A percentile compares a stretch with the other conserved stretches of the same genome.
Evolutionary conservation across 768 basidiomycete species (phyloP).

Genomic region (Mycena sanguinolenta): DNA sequence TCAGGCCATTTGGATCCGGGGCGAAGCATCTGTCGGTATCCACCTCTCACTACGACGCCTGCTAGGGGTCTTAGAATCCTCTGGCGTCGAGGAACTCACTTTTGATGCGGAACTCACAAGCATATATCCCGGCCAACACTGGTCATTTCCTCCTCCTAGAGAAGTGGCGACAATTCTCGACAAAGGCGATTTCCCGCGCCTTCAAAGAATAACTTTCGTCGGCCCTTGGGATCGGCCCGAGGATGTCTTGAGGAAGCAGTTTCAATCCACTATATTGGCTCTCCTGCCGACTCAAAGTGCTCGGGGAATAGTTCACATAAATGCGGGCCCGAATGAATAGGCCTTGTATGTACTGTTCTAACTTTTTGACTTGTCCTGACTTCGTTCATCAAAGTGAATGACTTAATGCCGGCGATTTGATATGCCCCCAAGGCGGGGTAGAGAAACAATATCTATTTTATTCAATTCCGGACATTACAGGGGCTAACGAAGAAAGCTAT

Average conservation of each 20-base stretch:
- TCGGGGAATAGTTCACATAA: conserved; percentile 1
- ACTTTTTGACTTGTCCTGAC: not conserved
- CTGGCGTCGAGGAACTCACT: conserved; percentile 12
- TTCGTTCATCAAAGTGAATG: no score
- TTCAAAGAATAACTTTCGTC: conserved; percentile 10
- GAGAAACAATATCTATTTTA: no score
- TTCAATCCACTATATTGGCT: not conserved
- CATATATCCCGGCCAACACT: not conserved
- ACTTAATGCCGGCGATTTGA: no score
- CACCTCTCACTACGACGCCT: not conserved
- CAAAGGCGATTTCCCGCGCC: not conserved
- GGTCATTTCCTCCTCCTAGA: not conserved
- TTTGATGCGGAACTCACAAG: not conserved
- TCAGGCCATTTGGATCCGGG: conserved; percentile 2
- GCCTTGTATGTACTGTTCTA: not conserved
- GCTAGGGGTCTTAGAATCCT: not conserved
- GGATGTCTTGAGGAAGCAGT: conserved; percentile 20
- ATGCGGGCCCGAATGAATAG: not conserved
- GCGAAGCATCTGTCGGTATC: conserved; percentile 1
- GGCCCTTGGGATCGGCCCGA: conserved; percentile 21
- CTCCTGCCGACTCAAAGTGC: conserved; percentile 9
- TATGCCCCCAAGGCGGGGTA: no score
- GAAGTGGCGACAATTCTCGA: conserved; percentile 18
- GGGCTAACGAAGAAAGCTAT: no score
- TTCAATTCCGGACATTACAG: no score